A percentile compares a stretch with the other conserved stretches of the same genome.
These are phyloP conservation scores for Nannizziopsis barbatae DNA, from an alignment of 2,329 filamentous ascomycete genomes.

Conservation along the genomic window DNA sequence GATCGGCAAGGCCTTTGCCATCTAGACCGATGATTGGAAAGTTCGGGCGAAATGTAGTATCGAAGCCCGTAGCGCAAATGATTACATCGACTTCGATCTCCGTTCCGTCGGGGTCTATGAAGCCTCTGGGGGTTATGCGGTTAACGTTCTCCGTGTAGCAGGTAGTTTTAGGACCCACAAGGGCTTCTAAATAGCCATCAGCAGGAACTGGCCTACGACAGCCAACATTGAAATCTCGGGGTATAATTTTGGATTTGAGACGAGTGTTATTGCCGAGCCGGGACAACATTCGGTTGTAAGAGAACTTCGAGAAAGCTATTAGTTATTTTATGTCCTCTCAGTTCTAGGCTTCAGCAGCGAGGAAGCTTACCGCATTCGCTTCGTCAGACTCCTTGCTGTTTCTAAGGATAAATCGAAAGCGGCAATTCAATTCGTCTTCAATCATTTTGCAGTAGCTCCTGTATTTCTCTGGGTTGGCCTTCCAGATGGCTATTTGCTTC, in stretches of 20 bases:
- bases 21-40: conserved; percentile 15
- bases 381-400: conserved; percentile 17
- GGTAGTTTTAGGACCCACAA: conserved; percentile 19
- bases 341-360: background rate
- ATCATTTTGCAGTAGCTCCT: conserved; percentile 47
- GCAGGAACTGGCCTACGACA: conserved; percentile 32
- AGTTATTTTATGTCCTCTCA: background rate
- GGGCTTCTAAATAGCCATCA: conserved; percentile 27
- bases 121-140: conserved; percentile 15
- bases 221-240: conserved; percentile 24
- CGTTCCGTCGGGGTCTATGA: conserved; percentile 39
- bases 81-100: conserved; percentile 51
- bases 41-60: conserved; percentile 35
- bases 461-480: conserved; percentile 52
- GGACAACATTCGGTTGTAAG: conserved; percentile 14
- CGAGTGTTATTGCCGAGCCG: conserved; percentile 12
- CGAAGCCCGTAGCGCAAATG: conserved; percentile 58
- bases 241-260: conserved; percentile 16
- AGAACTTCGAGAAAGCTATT: conserved; percentile 8
- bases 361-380: conserved; percentile 10
- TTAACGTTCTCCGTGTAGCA: conserved; percentile 15
- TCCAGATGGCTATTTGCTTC: conserved; percentile 43
- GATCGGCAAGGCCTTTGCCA: conserved; percentile 9
- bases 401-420: conserved; percentile 15
- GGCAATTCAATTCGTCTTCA: conserved; percentile 34